phyloP scores from a whole-genome alignment of 352 stramenopile species.

The Phytophthora syringae region DNA sequence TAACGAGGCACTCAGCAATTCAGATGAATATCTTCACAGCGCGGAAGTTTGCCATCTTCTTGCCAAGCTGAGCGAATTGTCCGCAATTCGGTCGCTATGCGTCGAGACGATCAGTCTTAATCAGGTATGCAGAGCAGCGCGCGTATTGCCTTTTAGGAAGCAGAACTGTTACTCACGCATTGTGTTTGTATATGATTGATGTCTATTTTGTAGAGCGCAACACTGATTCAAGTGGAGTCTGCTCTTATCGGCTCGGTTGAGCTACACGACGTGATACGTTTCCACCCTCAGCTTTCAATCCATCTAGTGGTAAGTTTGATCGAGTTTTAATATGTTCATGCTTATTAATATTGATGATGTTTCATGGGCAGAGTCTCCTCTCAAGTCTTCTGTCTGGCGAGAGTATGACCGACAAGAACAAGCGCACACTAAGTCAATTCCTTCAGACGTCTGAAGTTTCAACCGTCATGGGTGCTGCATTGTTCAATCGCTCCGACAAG shows the following conservation, averaged over 20 bases:
- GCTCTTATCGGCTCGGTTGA: slow-evolving; percentile 57
- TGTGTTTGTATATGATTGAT: background rate
- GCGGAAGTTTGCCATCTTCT: slow-evolving; percentile 69
- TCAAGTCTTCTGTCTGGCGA: slow-evolving; percentile 56
- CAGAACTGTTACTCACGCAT: background rate
- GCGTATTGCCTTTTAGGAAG: background rate
- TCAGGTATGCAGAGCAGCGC: slow-evolving; percentile 46
- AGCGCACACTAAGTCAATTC: slow-evolving; percentile 73
- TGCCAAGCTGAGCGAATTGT: slow-evolving; percentile 59
- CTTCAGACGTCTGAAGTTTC: slow-evolving; percentile 77
- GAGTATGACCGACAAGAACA: slow-evolving; percentile 67
- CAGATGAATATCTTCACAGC: slow-evolving; percentile 74
- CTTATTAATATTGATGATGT: slow-evolving; percentile 1
- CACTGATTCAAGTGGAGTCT: slow-evolving; percentile 74
- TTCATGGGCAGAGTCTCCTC: slow-evolving; percentile 57
- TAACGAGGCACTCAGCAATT: slow-evolving; percentile 50
- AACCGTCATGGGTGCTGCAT: slow-evolving; percentile 56
- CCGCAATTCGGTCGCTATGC: slow-evolving; percentile 53
- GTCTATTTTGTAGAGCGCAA: slow-evolving; percentile 55
- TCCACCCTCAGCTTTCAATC: slow-evolving; percentile 75
- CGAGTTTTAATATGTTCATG: background rate
- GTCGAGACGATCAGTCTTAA: slow-evolving; percentile 72
- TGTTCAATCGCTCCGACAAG: slow-evolving; percentile 75
- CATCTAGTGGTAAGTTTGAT: slow-evolving; percentile 60
- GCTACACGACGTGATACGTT: slow-evolving; percentile 53